phyloP scores from a whole-genome alignment of 2,329 filamentous ascomycete genomes.

The Lachnellula cervina region DNA sequence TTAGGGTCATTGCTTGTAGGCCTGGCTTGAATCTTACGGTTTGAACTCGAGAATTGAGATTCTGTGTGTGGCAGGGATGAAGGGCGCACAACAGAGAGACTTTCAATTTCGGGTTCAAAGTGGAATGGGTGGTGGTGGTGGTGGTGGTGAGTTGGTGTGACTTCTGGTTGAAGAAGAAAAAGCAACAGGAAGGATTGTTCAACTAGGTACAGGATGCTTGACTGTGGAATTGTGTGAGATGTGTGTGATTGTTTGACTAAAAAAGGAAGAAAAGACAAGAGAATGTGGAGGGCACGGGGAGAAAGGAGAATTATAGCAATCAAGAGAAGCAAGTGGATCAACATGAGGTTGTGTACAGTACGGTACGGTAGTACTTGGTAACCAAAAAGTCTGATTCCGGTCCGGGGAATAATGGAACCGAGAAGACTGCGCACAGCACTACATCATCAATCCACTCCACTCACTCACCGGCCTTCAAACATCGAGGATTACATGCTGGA shows the following conservation, averaged over 20 bases:
- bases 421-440: too few species aligned
- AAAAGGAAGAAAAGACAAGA: not conserved
- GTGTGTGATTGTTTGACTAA: too few species aligned
- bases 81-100: not conserved
- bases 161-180: not conserved
- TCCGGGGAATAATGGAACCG: too few species aligned
- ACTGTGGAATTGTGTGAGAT: not conserved
- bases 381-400: too few species aligned
- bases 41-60: constrained; percentile 14
- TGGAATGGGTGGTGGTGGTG: not conserved
- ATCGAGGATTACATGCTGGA: too few species aligned
- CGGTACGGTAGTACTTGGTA: not conserved
- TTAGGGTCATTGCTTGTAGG: constrained; percentile 25
- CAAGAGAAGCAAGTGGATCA: not conserved
- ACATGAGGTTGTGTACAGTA: not conserved
- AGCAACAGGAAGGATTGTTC: not conserved
- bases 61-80: constrained; percentile 6
- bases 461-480: too few species aligned
- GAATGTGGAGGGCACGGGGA: not conserved
- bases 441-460: too few species aligned
- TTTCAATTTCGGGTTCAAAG: not conserved
- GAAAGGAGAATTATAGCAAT: constrained; percentile 4
- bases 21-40: constrained; percentile 20
- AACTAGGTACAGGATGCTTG: too few species aligned
- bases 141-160: not conserved